Evolutionary conservation across 805 yeast genomes (phyloP).

Genomic region (Pichia californica): DNA sequence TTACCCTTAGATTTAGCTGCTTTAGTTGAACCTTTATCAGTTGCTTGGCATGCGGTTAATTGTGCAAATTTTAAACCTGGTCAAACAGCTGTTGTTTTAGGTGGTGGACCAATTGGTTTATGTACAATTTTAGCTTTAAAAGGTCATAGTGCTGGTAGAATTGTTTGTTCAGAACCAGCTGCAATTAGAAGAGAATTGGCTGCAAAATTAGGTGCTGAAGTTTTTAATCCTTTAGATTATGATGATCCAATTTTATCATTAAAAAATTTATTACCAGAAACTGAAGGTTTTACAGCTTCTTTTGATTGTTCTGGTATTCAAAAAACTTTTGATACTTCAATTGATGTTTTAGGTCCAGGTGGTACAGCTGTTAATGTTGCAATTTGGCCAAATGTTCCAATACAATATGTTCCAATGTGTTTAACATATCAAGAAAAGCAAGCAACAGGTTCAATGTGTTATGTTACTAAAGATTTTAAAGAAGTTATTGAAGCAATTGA

Average conservation of each 20-base stretch:
- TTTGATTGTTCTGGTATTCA: constrained; percentile 53
- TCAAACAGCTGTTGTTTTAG: constrained; percentile 43
- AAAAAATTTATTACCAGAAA: constrained; percentile 33
- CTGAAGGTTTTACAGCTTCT: constrained; percentile 41
- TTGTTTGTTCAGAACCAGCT: constrained; percentile 60
- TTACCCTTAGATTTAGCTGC: constrained; percentile 38
- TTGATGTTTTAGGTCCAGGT: constrained; percentile 42
- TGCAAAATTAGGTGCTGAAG: constrained; percentile 39
- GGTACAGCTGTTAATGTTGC: constrained; percentile 62
- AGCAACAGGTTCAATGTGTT: constrained; percentile 57
- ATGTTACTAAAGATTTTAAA: constrained; percentile 49
- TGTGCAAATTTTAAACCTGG: constrained; percentile 39
- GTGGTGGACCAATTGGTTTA: constrained; percentile 60
- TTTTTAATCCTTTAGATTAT: constrained; percentile 43
- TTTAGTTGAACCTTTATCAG: constrained; percentile 51
- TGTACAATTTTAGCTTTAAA: constrained; percentile 49
- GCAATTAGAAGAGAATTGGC: constrained; percentile 56
- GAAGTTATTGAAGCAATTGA: constrained; percentile 48
- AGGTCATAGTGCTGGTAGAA: constrained; percentile 40
- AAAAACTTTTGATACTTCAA: constrained; percentile 45
- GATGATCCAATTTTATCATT: constrained; percentile 33
- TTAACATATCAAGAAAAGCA: constrained; percentile 48
- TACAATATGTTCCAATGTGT: constrained; percentile 48
- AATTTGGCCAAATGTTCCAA: constrained; percentile 51
- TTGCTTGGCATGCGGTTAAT: constrained; percentile 54